These are phyloP conservation scores for Nosema muscidifuracis DNA, from an alignment of 371 early-diverging fungal genomes.

Conservation along the genomic window DNA sequence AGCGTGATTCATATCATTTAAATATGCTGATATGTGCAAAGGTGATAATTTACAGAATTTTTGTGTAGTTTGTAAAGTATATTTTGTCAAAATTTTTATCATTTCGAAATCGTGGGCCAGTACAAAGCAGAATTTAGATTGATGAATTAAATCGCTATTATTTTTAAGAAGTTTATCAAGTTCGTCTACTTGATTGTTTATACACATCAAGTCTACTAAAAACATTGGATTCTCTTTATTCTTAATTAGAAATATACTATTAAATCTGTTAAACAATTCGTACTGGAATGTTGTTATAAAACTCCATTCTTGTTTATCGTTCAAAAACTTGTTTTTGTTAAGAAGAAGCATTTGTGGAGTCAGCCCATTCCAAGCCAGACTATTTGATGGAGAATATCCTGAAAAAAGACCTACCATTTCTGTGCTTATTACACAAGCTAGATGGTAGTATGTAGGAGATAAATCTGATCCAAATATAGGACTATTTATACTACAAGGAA, in stretches of 20 bases:
- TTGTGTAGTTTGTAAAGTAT: conserved; percentile 20
- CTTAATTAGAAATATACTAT: conserved; percentile 17
- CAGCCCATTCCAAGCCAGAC: conserved; percentile 42
- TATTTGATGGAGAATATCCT: conserved; percentile 8
- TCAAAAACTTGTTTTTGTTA: neutral
- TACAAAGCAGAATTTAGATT: conserved; percentile 34
- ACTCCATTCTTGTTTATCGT: conserved; percentile 19
- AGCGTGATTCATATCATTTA: neutral
- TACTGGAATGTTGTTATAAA: conserved; percentile 45
- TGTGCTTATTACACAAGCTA: conserved; percentile 35
- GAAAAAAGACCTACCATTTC: conserved; percentile 21
- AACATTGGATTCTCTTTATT: conserved; percentile 43
- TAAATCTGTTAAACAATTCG: conserved; percentile 2
- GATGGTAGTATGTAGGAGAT: conserved; percentile 50
- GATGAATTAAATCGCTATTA: conserved; percentile 19
- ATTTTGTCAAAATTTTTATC: conserved; percentile 30
- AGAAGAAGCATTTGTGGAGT: conserved; percentile 37
- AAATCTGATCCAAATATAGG: conserved; percentile 43
- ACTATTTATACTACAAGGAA: conserved; percentile 47
- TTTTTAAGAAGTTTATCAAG: conserved; percentile 37
- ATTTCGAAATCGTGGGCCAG: conserved; percentile 23
- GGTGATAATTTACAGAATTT: conserved; percentile 43
- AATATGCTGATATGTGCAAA: conserved; percentile 26
- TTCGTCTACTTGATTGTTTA: conserved; percentile 12
- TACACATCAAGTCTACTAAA: conserved; percentile 49